phyloP scores from a whole-genome alignment of 371 early-diverging fungal genomes.

The Caulochytrium protostelioides region DNA sequence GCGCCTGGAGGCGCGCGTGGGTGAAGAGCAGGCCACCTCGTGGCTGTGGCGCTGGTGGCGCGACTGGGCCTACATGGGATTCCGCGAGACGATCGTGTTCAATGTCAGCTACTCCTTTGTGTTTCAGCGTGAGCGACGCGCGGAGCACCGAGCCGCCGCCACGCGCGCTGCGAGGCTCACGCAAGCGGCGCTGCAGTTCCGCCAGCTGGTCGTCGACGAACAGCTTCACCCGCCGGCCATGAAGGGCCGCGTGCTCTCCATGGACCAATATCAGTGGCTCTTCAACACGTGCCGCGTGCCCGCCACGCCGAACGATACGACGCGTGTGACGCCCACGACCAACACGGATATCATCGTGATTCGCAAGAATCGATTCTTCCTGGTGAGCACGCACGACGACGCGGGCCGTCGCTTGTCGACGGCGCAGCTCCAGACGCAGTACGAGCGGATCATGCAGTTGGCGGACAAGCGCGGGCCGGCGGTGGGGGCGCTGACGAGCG shows the following conservation, averaged over 20 bases:
- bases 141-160: too few relatives aligned
- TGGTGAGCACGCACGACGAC: slow-evolving; percentile 39
- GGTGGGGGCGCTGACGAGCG: slow-evolving; percentile 70
- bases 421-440: slow-evolving; percentile 44
- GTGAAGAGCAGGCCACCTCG: too few relatives aligned
- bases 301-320: slow-evolving; percentile 54
- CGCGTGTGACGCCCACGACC: slow-evolving; percentile 38
- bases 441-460: slow-evolving; percentile 39
- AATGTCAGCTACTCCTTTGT: slow-evolving; percentile 60
- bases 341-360: slow-evolving; percentile 68
- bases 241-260: slow-evolving; percentile 56
- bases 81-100: slow-evolving; percentile 82
- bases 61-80: slow-evolving; percentile 73
- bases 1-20: too few relatives aligned
- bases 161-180: slow-evolving; percentile 70
- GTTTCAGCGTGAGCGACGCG: slow-evolving; percentile 6
- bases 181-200: slow-evolving; percentile 68
- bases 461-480: slow-evolving; percentile 46
- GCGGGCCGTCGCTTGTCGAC: slow-evolving; percentile 60
- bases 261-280: slow-evolving; percentile 44
- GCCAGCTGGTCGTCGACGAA: slow-evolving; percentile 49
- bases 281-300: slow-evolving; percentile 91
- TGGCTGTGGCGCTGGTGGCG: slow-evolving; percentile 96
- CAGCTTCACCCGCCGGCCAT: slow-evolving; percentile 65
- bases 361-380: slow-evolving; percentile 75